Conservation (phyloP, 169 alveolate species). For the Miamiensis avidus region DNA sequence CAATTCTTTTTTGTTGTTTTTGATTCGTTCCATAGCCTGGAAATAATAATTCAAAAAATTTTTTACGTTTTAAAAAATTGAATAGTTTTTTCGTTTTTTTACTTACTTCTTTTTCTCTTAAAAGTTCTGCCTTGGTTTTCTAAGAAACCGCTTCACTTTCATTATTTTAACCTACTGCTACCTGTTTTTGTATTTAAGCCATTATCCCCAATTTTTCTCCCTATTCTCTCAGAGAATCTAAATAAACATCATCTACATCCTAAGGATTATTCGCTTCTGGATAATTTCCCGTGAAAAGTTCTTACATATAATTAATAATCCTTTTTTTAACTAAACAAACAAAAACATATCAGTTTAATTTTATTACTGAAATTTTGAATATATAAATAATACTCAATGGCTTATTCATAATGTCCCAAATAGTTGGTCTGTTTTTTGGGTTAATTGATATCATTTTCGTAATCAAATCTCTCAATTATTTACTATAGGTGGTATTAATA, state of each 20-base stretch:
- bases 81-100: too few species aligned
- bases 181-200: slow-evolving; percentile 53
- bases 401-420: slow-evolving; percentile 76
- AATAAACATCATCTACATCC: slow-evolving; percentile 83
- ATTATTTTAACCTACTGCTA: slow-evolving; percentile 10
- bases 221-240: slow-evolving; percentile 78
- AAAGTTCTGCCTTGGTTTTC: slow-evolving; percentile 41
- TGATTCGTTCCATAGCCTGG: neutral
- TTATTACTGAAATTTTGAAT: neutral
- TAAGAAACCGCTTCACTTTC: slow-evolving; percentile 24
- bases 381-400: slow-evolving; percentile 19
- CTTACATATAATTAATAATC: slow-evolving; percentile 67
- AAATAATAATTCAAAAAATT: too few species aligned
- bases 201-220: slow-evolving; percentile 74
- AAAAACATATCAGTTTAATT: too few species aligned
- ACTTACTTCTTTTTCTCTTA: neutral
- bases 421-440: slow-evolving; percentile 83
- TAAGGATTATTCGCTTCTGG: slow-evolving; percentile 49
- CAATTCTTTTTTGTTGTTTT: slow-evolving; percentile 54
- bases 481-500: slow-evolving; percentile 69
- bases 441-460: slow-evolving; percentile 77
- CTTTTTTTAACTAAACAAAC: slow-evolving; percentile 60
- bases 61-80: too few species aligned
- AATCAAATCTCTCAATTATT: slow-evolving; percentile 76
- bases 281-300: slow-evolving; percentile 66